phyloP scores from a whole-genome alignment of 192 early-diverging fungal species.

The Backusella tuberculispora region DNA sequence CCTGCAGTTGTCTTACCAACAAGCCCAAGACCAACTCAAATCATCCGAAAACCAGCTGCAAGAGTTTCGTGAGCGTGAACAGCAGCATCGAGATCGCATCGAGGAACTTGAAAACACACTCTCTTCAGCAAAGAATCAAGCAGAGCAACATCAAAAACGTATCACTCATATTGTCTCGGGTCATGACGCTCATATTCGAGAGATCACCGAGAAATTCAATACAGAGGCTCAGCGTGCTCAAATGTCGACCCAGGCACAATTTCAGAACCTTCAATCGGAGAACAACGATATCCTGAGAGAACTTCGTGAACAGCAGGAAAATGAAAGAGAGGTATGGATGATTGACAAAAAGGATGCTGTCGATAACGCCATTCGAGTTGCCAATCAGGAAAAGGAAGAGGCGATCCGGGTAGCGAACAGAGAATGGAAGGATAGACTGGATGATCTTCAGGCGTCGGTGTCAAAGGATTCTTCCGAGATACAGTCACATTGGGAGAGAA shows the following conservation, averaged over 20 bases:
- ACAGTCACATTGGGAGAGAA: slow-evolving; percentile 20
- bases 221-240: not conserved
- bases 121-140: not conserved
- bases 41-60: not conserved
- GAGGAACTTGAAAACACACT: not conserved
- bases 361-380: not conserved
- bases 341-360: slow-evolving; percentile 15
- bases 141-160: not conserved
- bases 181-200: not conserved
- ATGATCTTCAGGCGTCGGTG: slow-evolving; percentile 19
- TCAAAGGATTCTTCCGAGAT: slow-evolving; percentile 16
- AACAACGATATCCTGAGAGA: slow-evolving; percentile 18
- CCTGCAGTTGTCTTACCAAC: slow-evolving; percentile 3
- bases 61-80: not conserved
- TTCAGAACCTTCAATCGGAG: slow-evolving; percentile 18
- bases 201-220: slow-evolving; percentile 11
- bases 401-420: not conserved
- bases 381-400: not conserved
- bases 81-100: not conserved
- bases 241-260: slow-evolving; percentile 17
- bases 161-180: not conserved
- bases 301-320: slow-evolving; percentile 19
- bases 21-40: not conserved
- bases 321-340: slow-evolving; percentile 17
- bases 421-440: slow-evolving; percentile 21